A percentile compares a stretch with the other conserved stretches of the same genome.
phyloP scores from a whole-genome alignment of 768 basidiomycete species.

The Agrocybe pediades region DNA sequence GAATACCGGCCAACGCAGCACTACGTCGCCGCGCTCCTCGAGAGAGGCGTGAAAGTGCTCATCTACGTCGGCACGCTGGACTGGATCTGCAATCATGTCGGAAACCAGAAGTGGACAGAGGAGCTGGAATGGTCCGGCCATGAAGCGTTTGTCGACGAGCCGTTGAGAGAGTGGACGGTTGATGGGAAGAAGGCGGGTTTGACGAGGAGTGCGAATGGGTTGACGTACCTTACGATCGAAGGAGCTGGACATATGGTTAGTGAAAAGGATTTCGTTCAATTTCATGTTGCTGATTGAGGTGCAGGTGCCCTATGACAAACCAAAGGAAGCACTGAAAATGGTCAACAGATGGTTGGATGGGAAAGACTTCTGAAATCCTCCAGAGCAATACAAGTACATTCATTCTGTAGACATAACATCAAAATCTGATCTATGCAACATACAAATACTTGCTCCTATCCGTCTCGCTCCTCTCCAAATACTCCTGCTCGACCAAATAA shows the following conservation, averaged over 20 bases:
- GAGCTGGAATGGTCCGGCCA: constrained; percentile 72
- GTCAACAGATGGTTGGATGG: constrained; percentile 48
- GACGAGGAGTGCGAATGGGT: constrained; percentile 39
- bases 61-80: constrained; percentile 72
- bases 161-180: constrained; percentile 58
- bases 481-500: constrained; percentile 83
- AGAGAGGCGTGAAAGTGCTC: constrained; percentile 67
- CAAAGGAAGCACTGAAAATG: constrained; percentile 48
- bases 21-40: constrained; percentile 68
- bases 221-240: constrained; percentile 64
- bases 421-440: constrained; percentile 64
- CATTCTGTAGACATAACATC: too few species aligned
- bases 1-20: constrained; percentile 42
- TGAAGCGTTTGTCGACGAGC: constrained; percentile 35
- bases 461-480: constrained; percentile 74
- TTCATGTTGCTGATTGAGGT: background rate
- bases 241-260: constrained; percentile 76
- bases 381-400: background rate
- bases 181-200: constrained; percentile 42
- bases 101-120: constrained; percentile 71
- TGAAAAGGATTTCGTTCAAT: background rate
- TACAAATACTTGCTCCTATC: constrained; percentile 78
- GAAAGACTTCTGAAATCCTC: constrained; percentile 12
- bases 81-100: constrained; percentile 76
- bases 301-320: constrained; percentile 65